Conservation (phyloP, 225 moss, liverwort and hornwort species). For the Marchantia paleacea region DNA sequence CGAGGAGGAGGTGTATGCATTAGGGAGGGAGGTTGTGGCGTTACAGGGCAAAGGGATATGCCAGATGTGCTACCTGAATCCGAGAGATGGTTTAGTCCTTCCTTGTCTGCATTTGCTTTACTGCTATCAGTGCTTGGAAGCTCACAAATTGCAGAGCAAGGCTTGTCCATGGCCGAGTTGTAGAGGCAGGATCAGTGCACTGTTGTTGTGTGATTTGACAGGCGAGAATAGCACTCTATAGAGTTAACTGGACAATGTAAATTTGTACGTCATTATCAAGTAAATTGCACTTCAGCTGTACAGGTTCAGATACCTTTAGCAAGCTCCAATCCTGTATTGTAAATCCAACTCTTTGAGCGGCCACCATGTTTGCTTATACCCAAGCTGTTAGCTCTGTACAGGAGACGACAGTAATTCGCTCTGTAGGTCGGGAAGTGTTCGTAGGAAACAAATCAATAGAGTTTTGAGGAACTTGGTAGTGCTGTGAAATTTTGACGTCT, state of each 20-base stretch:
- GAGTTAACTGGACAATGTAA: neutral
- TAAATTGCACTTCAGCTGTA: neutral
- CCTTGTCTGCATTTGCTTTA: conserved; percentile 18
- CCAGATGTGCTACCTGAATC: conserved; percentile 1
- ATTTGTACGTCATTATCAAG: neutral
- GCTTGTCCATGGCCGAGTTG: neutral
- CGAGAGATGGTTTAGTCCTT: conserved; percentile 10
- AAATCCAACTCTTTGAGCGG: neutral
- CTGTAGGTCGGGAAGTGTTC: neutral
- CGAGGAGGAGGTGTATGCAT: neutral
- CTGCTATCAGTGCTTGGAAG: conserved; percentile 11
- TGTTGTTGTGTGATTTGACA: neutral
- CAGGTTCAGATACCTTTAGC: neutral
- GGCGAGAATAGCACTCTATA: neutral
- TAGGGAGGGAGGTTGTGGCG: neutral
- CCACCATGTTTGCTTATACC: neutral
- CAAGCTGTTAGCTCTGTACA: neutral
- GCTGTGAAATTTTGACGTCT: neutral
- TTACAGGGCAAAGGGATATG: neutral
- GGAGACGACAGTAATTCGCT: neutral
- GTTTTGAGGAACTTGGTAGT: neutral
- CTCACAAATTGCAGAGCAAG: neutral
- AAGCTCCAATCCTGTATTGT: neutral
- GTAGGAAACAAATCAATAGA: neutral
- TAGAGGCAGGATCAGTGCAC: neutral